phyloP scores from a whole-genome alignment of 768 basidiomycete genomes.

The Tylopilus balloui region DNA sequence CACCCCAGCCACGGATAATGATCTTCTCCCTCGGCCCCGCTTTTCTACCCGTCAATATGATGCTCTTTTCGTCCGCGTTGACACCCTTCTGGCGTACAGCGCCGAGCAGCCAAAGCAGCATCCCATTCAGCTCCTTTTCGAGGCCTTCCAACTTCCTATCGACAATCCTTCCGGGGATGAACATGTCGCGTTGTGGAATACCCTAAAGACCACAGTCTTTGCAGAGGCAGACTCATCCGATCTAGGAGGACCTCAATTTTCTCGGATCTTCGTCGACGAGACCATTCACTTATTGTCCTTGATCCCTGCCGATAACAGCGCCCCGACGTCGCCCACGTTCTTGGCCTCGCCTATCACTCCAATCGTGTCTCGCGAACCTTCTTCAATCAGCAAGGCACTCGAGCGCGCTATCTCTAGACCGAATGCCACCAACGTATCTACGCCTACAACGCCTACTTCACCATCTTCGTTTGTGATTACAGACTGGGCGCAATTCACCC shows the following conservation, averaged over 20 bases:
- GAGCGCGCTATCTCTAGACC: slow-evolving; percentile 6
- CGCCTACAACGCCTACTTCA: slow-evolving; percentile 27
- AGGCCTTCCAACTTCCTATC: slow-evolving; percentile 49
- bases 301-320: slow-evolving; percentile 40
- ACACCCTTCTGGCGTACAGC: slow-evolving; percentile 44
- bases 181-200: slow-evolving; percentile 47
- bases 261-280: slow-evolving; percentile 64
- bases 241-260: slow-evolving; percentile 37
- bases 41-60: slow-evolving; percentile 63
- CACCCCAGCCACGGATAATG: slow-evolving; percentile 31
- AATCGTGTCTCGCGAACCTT: slow-evolving; percentile 28
- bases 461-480: slow-evolving; percentile 28
- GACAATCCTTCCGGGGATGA: slow-evolving; percentile 34
- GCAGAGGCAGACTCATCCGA: slow-evolving; percentile 21
- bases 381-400: slow-evolving; percentile 31
- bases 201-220: slow-evolving; percentile 42
- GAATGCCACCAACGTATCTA: slow-evolving; percentile 19
- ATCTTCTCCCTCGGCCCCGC: slow-evolving; percentile 56
- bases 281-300: slow-evolving; percentile 51
- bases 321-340: slow-evolving; percentile 27
- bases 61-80: slow-evolving; percentile 64
- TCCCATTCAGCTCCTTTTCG: slow-evolving; percentile 55
- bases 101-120: slow-evolving; percentile 41
- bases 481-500: slow-evolving; percentile 70
- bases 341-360: slow-evolving; percentile 35